Conservation (phyloP, 805 yeast genomes). For the Cyberlindnera japonica region DNA sequence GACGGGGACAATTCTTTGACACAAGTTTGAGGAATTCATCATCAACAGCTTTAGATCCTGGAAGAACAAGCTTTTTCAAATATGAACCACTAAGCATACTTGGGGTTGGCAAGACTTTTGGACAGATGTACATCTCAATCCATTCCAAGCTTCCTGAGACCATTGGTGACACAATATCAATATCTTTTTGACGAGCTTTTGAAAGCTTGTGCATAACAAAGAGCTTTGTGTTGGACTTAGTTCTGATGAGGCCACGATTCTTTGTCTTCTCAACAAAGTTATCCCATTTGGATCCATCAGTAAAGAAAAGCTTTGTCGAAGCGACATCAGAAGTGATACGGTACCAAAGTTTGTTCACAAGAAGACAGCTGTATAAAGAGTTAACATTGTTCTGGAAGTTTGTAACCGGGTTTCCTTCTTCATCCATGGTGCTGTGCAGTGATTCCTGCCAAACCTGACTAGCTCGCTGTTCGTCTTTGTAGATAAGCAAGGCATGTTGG, state of each 20-base stretch:
- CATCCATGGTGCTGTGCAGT: constrained; percentile 9
- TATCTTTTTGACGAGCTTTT: constrained; percentile 47
- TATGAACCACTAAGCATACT: constrained; percentile 40
- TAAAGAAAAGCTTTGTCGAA: constrained; percentile 52
- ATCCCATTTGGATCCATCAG: constrained; percentile 42
- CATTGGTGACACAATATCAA: constrained; percentile 44
- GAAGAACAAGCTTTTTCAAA: constrained; percentile 47
- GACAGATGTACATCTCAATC: constrained; percentile 84
- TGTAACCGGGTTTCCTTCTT: constrained; percentile 23
- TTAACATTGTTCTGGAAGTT: constrained; percentile 10
- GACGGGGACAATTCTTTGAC: constrained; percentile 50
- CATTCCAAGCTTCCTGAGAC: constrained; percentile 51
- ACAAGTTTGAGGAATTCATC: constrained; percentile 56
- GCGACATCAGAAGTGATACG: constrained; percentile 51
- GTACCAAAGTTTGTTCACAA: constrained; percentile 69
- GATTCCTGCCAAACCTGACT: constrained; percentile 39
- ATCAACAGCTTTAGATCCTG: constrained; percentile 64
- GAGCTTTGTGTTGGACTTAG: constrained; percentile 34
- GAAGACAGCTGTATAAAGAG: constrained; percentile 55
- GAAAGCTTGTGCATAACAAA: constrained; percentile 66
- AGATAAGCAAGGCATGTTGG: constrained; percentile 64
- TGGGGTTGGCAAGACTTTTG: constrained; percentile 56
- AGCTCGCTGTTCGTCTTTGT: constrained; percentile 51
- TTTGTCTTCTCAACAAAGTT: constrained; percentile 29
- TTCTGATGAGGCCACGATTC: constrained; percentile 15